Conservation (phyloP, 1,139 yeast genomes). For the Yarrowia galli region DNA sequence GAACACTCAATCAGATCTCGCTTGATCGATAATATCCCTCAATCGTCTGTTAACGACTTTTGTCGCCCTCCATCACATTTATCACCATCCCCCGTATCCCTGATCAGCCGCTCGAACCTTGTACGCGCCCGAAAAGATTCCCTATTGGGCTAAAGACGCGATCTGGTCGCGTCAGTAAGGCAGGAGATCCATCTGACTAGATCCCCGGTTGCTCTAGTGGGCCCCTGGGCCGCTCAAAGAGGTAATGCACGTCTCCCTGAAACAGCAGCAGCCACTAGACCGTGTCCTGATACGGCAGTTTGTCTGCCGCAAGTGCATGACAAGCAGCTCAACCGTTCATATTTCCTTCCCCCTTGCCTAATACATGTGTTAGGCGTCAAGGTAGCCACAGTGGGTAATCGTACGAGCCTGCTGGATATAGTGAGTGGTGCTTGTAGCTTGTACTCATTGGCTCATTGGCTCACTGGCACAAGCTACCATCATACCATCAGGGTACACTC, state of each 20-base stretch:
- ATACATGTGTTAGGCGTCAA: no score
- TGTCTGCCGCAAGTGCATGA: background rate
- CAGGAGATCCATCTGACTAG: conserved; percentile 1
- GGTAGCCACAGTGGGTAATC: no score
- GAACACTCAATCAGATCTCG: no score
- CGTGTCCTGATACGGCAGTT: background rate
- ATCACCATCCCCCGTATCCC: background rate
- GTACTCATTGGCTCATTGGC: no score
- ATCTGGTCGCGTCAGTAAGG: conserved; percentile 14
- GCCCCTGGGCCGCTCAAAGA: conserved; percentile 9
- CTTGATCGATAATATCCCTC: no score
- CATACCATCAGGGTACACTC: no score
- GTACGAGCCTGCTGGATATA: no score
- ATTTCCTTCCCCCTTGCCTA: conserved; percentile 1
- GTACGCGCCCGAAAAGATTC: background rate
- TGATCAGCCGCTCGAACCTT: conserved; percentile 10
- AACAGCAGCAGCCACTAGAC: background rate
- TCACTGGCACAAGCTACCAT: no score
- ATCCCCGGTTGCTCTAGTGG: conserved; percentile 7
- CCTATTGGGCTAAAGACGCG: conserved; percentile 27
- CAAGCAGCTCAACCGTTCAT: background rate
- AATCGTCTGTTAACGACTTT: no score
- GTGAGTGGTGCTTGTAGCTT: no score
- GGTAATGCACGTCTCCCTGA: conserved; percentile 3
- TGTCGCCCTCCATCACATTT: no score